Conservation (phyloP, 2,329 filamentous ascomycete species). For the Fusarium proliferatum region DNA sequence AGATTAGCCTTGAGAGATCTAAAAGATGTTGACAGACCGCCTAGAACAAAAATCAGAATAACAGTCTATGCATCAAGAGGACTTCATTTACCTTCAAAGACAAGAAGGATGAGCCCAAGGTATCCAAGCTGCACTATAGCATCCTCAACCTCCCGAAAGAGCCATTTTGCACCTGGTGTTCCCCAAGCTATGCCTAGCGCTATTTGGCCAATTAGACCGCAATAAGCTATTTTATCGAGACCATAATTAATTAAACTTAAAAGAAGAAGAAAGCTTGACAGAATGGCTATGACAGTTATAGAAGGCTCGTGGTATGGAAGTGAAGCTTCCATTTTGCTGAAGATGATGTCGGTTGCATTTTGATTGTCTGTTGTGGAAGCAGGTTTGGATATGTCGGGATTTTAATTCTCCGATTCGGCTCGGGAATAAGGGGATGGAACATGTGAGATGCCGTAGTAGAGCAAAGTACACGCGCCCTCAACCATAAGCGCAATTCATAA, state of each 20-base stretch:
- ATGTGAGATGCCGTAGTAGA: too few relatives aligned
- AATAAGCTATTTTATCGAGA: constrained; percentile 72
- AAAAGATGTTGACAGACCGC: constrained; percentile 60
- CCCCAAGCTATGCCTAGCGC: constrained; percentile 78
- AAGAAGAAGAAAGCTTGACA: constrained; percentile 70
- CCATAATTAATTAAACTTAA: constrained; percentile 68
- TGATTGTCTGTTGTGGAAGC: not conserved
- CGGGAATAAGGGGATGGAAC: not conserved
- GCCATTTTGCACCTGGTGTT: constrained; percentile 70
- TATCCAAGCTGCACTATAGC: constrained; percentile 75
- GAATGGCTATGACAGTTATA: constrained; percentile 68
- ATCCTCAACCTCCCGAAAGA: constrained; percentile 63
- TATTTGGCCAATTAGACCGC: constrained; percentile 78
- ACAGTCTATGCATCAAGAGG: rapidly evolving
- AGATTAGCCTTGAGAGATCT: constrained; percentile 67
- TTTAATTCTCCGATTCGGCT: not conserved
- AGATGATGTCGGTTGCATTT: not conserved
- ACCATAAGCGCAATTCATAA: not conserved
- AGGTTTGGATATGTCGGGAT: not conserved
- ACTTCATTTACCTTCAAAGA: constrained; percentile 69
- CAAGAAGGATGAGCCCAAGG: constrained; percentile 76
- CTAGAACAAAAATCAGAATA: constrained; percentile 44
- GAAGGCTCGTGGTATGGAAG: constrained; percentile 71
- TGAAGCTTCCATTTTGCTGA: constrained; percentile 36
- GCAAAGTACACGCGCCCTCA: too few relatives aligned